Evolutionary conservation across 1,139 yeast species (phyloP).

Genomic region (Pichia sorboxylosa): DNA sequence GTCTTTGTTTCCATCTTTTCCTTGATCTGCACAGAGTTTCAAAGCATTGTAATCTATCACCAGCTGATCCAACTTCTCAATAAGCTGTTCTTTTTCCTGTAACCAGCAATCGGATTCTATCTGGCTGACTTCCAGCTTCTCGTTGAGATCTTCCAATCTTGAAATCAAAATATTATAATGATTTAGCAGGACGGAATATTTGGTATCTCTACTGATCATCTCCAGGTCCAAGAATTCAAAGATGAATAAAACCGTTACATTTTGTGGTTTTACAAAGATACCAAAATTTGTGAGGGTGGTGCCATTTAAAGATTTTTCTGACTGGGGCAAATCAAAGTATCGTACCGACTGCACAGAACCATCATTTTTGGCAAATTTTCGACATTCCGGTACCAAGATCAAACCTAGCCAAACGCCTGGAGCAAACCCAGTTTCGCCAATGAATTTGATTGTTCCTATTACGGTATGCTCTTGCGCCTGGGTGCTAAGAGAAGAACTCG

Average conservation of each 20-base stretch:
- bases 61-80: conserved; percentile 21
- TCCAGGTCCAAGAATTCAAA: conserved; percentile 19
- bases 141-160: conserved; percentile 21
- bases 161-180: conserved; percentile 19
- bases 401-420: conserved; percentile 72
- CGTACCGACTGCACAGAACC: conserved; percentile 57
- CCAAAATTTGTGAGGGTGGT: conserved; percentile 34
- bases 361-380: conserved; percentile 61
- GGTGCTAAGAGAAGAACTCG: too few species aligned
- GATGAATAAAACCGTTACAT: conserved; percentile 7
- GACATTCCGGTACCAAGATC: conserved; percentile 36
- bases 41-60: conserved; percentile 1
- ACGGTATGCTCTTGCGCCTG: too few species aligned
- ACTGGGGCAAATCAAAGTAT: conserved; percentile 37
- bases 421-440: conserved; percentile 49
- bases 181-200: not conserved
- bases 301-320: not conserved
- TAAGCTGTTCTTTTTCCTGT: conserved; percentile 27
- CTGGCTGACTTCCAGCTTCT: conserved; percentile 31
- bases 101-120: conserved; percentile 38
- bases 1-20: conserved; percentile 7
- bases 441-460: conserved; percentile 35
- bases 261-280: conserved; percentile 39
- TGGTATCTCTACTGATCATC: not conserved
- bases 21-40: conserved; percentile 12